Conservation (phyloP, 257 asterid genomes). For the Ilex asprella region DNA sequence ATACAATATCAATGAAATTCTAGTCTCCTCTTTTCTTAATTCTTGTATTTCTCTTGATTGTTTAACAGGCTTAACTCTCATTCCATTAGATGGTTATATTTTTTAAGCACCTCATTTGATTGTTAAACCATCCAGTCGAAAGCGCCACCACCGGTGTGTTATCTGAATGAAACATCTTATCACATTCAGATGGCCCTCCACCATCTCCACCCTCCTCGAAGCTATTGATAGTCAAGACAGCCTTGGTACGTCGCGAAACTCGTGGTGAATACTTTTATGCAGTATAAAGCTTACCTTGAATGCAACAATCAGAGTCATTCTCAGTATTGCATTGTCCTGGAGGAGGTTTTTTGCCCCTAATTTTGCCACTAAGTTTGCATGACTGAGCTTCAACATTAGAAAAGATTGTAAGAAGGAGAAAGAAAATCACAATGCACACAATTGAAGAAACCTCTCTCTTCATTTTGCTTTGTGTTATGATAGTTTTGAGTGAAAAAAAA, state of each 20-base stretch:
- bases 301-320: constrained; percentile 31
- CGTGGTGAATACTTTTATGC: constrained; percentile 36
- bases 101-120: constrained; percentile 25
- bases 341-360: constrained; percentile 29
- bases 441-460: too few relatives aligned
- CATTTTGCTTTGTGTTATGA: too few relatives aligned
- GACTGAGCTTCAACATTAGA: constrained; percentile 1
- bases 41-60: too few relatives aligned
- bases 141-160: constrained; percentile 31
- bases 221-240: constrained; percentile 35
- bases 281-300: constrained; percentile 23
- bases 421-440: constrained; percentile 7
- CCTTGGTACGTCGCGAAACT: constrained; percentile 21
- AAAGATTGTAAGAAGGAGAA: constrained; percentile 10
- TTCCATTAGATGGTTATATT: constrained; percentile 24
- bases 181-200: constrained; percentile 37
- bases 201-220: constrained; percentile 44
- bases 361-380: constrained; percentile 34
- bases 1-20: too few relatives aligned
- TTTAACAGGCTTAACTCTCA: constrained; percentile 20
- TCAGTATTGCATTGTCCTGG: constrained; percentile 38
- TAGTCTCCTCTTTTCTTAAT: too few relatives aligned
- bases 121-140: constrained; percentile 40
- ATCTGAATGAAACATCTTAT: constrained; percentile 31
- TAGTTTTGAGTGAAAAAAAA: too few relatives aligned